Evolutionary conservation across 306 rosid genomes (phyloP), one percentile per base, ranked within the genome.

Genomic region (Casuarina cunninghamiana): DNA sequence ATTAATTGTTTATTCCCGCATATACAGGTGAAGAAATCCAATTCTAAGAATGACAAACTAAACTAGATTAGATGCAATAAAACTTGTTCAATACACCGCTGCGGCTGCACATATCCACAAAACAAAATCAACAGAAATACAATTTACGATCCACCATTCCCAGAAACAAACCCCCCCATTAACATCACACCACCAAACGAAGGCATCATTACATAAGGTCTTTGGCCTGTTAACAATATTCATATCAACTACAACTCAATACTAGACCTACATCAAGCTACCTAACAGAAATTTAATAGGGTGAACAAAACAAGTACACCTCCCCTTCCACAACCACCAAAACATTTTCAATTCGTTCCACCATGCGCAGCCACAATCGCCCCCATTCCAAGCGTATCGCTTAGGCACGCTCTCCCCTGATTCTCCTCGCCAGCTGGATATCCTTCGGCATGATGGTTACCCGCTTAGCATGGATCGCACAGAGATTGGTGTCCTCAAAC

Each of bases 361-460:
- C 83, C 76, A 6, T 65, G 57, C 32, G 91, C 96, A 91, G 89
- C 97, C 88, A 75, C 83, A 55, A 55, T 57, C 73, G 51, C 57
- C 57, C 35, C 43, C 55, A 1, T 1, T 35, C 0, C 11, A 3
- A 32, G 72, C 32, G 0, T 32, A 12, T 35, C 4, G 15, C 66
- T 83, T 78, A 94, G 65, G 98, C 98, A 62, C 97, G 97, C 80
- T 94, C 98, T 4, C 98, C 98, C 4, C 98, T 86, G 78, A 91
- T 91, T 78, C 98, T 87, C 42, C 98, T 79, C 2, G 97, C 98
- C 35, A 94, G 89, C 90, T 94, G 98, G 74, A 91, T 94, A 71
- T 94, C 98, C 83, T 94, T 94, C 0, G 98, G 98, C 97, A 94
- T 94, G 19, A 94, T 94, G 19, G 97, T 94, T 0, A 94, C 98